phyloP scores from a whole-genome alignment of 2,329 filamentous ascomycete genomes.

The Claviceps arundinis region DNA sequence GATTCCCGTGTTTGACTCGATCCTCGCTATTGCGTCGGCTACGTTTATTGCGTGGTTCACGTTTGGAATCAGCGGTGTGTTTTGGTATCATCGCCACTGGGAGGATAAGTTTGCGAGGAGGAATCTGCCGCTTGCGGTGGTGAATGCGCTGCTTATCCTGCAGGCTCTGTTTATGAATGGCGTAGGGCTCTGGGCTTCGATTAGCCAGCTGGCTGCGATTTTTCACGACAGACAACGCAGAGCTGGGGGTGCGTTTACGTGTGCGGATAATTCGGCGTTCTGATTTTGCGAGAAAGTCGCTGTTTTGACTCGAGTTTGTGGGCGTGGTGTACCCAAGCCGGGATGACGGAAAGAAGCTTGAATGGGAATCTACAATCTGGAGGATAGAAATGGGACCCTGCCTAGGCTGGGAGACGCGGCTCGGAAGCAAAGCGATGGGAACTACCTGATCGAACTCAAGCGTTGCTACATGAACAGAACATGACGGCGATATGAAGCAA shows the following conservation, averaged over 20 bases:
- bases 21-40: constrained; percentile 22
- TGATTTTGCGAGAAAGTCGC: constrained; percentile 5
- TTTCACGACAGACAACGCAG: constrained; percentile 8
- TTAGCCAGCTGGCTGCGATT: constrained; percentile 18
- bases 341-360: too few species aligned
- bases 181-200: constrained; percentile 21
- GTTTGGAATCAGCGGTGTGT: constrained; percentile 22
- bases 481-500: too few species aligned
- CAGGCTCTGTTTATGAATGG: constrained; percentile 23
- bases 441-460: too few species aligned
- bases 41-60: constrained; percentile 23
- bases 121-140: constrained; percentile 2
- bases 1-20: constrained; percentile 25
- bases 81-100: constrained; percentile 25
- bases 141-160: constrained; percentile 18
- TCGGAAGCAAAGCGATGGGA: too few species aligned
- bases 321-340: too few species aligned
- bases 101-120: constrained; percentile 9
- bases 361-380: too few species aligned
- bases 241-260: constrained; percentile 20
- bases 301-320: too few species aligned
- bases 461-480: too few species aligned
- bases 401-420: too few species aligned
- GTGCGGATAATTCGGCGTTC: constrained; percentile 22
- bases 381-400: too few species aligned